These are phyloP conservation scores for Eimeria acervulina DNA, from an alignment of 169 alveolate genomes.

Conservation along the genomic window DNA sequence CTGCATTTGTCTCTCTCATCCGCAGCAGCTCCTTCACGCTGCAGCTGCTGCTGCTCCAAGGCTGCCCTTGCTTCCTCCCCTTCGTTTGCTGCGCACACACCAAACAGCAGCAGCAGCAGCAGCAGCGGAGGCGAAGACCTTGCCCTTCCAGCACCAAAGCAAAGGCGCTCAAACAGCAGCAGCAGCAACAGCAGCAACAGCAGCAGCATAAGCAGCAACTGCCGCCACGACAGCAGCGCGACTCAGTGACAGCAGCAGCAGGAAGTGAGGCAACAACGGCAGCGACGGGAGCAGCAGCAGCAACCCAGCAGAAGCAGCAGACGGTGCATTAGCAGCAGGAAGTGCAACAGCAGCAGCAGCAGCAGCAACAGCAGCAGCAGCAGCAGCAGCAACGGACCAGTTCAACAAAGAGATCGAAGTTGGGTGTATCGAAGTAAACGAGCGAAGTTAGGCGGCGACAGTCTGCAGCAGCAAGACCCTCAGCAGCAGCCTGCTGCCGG, in stretches of 20 bases:
- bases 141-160: constrained; percentile 4
- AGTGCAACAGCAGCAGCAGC: constrained; percentile 49
- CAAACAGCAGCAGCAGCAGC: constrained; percentile 18
- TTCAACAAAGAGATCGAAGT: background rate
- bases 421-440: constrained; percentile 33
- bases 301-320: too few relatives aligned
- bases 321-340: too few relatives aligned
- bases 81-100: constrained; percentile 32
- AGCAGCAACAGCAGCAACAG: background rate
- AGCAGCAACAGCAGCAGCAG: too few relatives aligned
- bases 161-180: too few relatives aligned
- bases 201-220: background rate
- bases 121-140: background rate
- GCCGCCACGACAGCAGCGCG: background rate
- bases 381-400: too few relatives aligned
- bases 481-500: background rate
- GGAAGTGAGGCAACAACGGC: background rate
- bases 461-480: constrained; percentile 7
- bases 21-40: constrained; percentile 10
- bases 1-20: background rate
- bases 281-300: too few relatives aligned
- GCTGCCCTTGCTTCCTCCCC: constrained; percentile 12
- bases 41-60: too few relatives aligned
- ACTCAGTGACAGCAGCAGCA: constrained; percentile 37
- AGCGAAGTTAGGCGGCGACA: constrained; percentile 5